Conservation (phyloP, 1,139 yeast genomes). For the Hemisphaericaspora subhashii region DNA sequence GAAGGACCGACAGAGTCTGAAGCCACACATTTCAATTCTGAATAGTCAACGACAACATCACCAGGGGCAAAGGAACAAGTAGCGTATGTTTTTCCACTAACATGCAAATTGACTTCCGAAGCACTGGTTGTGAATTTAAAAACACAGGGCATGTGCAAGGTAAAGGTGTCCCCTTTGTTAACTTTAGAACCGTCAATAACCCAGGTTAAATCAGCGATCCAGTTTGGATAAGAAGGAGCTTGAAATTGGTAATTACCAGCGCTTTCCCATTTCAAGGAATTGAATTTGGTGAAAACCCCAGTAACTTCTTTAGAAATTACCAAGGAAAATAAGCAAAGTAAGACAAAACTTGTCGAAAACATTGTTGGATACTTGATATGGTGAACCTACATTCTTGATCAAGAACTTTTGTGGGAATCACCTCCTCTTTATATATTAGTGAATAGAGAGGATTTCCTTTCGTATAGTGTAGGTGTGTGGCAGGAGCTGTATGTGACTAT, state of each 20-base stretch:
- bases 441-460: too few relatives aligned
- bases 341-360: too few relatives aligned
- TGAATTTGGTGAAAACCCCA: constrained; percentile 21
- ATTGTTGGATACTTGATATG: too few relatives aligned
- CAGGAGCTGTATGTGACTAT: too few relatives aligned
- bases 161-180: constrained; percentile 33
- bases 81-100: constrained; percentile 22
- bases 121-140: constrained; percentile 27
- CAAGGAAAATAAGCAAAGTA: too few relatives aligned
- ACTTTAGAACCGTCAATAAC: constrained; percentile 19
- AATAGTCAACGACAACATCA: constrained; percentile 23
- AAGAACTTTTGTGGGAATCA: too few relatives aligned
- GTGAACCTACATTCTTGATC: too few relatives aligned
- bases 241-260: constrained; percentile 10
- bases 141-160: constrained; percentile 31
- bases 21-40: constrained; percentile 27
- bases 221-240: constrained; percentile 21
- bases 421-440: too few relatives aligned
- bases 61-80: constrained; percentile 28
- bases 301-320: constrained; percentile 12
- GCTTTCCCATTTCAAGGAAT: constrained; percentile 14
- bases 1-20: constrained; percentile 13
- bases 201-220: constrained; percentile 30
- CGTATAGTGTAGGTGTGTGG: too few relatives aligned
- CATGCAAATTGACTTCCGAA: constrained; percentile 21